A percentile compares a stretch with the other conserved stretches of the same genome.
Conservation (phyloP, 257 asterid genomes). For the Solanum microdontum region DNA sequence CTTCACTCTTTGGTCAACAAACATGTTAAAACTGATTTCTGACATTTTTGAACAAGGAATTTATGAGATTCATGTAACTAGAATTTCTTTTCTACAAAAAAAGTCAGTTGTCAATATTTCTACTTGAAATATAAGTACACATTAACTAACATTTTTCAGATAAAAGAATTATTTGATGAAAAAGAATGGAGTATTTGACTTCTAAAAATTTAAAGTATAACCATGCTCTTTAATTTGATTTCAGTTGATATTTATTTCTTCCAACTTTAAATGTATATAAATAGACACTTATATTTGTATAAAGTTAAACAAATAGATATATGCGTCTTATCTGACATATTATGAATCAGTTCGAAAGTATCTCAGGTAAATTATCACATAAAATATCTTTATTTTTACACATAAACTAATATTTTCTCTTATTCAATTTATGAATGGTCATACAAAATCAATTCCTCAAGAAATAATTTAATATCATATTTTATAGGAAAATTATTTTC, state of each 20-base stretch:
- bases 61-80: background rate
- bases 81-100: background rate
- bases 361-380: no score
- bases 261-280: no score
- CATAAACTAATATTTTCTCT: background rate
- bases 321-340: accelerated
- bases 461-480: background rate
- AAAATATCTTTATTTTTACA: no score
- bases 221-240: no score
- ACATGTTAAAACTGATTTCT: background rate
- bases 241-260: no score
- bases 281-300: no score
- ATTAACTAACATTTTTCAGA: background rate
- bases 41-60: background rate
- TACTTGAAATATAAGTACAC: background rate
- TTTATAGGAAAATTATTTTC: background rate
- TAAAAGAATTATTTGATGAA: background rate
- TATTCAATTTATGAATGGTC: no score
- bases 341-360: no score
- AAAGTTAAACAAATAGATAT: no score
- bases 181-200: background rate
- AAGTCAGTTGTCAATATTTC: background rate
- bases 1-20: background rate
- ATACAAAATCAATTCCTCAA: background rate
- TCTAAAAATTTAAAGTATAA: no score